Evolutionary conservation across 1,284 basidiomycete genomes (phyloP).

Genomic region (Ceratobasidium sp.): DNA sequence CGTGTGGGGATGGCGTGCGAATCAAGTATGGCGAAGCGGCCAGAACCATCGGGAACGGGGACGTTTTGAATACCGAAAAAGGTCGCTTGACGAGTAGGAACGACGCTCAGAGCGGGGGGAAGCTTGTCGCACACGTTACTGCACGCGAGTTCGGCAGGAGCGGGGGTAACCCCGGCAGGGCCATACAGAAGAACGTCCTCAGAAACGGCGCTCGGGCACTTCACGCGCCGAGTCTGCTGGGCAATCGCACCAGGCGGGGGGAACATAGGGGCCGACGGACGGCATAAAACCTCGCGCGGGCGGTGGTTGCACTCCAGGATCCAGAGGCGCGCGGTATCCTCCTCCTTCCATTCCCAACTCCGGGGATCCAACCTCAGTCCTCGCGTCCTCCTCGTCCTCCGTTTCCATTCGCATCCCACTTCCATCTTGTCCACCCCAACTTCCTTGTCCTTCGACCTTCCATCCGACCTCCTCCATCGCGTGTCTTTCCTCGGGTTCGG

Average conservation of each 20-base stretch:
- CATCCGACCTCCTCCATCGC: background rate
- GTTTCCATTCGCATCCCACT: background rate
- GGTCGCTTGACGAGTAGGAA: constrained; percentile 17
- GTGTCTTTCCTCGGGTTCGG: background rate
- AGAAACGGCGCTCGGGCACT: background rate
- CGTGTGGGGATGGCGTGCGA: constrained; percentile 8
- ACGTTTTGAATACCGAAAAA: constrained; percentile 38
- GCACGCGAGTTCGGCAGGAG: constrained; percentile 28
- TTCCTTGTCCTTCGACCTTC: constrained; percentile 1
- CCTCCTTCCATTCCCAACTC: background rate
- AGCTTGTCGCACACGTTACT: constrained; percentile 26
- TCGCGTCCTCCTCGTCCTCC: constrained; percentile 26
- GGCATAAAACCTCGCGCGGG: background rate
- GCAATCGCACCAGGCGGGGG: background rate
- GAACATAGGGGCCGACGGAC: background rate
- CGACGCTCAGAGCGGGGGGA: background rate
- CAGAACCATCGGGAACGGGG: constrained; percentile 24
- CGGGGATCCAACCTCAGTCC: constrained; percentile 24
- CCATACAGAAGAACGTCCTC: constrained; percentile 29
- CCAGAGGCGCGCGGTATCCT: background rate
- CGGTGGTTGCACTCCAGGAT: background rate
- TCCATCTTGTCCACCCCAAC: background rate
- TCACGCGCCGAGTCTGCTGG: constrained; percentile 1
- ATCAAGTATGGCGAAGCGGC: constrained; percentile 20
- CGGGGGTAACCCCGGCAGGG: constrained; percentile 33